Percentiles rank a stretch among this genome's conserved stretches.
phyloP scores from a whole-genome alignment of 257 asterid species.

The Salvia miltiorrhiza region DNA sequence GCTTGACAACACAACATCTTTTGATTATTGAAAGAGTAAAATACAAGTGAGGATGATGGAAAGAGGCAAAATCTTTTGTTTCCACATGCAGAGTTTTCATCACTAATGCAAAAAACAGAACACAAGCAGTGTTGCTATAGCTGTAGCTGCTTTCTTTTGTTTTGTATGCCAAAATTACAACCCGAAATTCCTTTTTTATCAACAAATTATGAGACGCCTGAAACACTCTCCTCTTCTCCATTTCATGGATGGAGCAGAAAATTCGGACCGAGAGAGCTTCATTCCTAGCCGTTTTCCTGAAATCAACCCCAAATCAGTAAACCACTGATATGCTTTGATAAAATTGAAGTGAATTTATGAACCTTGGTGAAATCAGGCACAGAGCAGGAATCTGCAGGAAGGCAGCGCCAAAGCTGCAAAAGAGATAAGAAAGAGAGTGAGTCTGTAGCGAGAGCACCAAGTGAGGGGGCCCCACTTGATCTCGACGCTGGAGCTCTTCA shows the following conservation, averaged over 20 bases:
- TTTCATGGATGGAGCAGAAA: neutral
- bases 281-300: slow-evolving; percentile 31
- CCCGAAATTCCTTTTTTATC: neutral
- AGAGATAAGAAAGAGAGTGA: slow-evolving; percentile 54
- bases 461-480: slow-evolving; percentile 80
- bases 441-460: slow-evolving; percentile 59
- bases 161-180: neutral
- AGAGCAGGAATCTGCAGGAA: slow-evolving; percentile 60
- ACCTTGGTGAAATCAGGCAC: slow-evolving; percentile 26
- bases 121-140: slow-evolving; percentile 44
- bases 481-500: slow-evolving; percentile 99
- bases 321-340: too few relatives aligned
- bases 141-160: neutral
- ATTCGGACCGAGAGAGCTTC: slow-evolving; percentile 52
- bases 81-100: neutral
- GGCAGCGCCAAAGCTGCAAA: slow-evolving; percentile 61
- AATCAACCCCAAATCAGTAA: neutral
- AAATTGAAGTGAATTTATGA: neutral
- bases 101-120: slow-evolving; percentile 23
- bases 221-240: too few relatives aligned
- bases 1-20: too few relatives aligned
- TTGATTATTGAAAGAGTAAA: too few relatives aligned
- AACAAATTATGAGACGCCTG: too few relatives aligned
- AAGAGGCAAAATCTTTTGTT: neutral
- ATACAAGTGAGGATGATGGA: neutral